Base-by-base conservation (phyloP, 371 early-diverging fungal species). In the Rhizomucor pusillus region DNA sequence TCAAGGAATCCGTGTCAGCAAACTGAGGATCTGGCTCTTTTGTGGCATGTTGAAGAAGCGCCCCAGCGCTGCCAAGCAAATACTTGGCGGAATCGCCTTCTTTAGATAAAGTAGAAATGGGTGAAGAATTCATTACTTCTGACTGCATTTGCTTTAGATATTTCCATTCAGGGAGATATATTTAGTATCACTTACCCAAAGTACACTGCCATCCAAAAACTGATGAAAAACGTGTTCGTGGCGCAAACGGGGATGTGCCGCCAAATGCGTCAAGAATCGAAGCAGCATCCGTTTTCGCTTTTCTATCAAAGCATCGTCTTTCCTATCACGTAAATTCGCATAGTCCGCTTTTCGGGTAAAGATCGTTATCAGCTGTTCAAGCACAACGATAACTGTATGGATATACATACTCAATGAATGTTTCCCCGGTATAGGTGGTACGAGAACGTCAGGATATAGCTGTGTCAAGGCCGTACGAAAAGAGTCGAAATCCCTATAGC, bases 401-500 rank as follows among this genome's bases (percentile, higher is more conserved):
- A 35, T 37, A 54, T 54, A 66, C 65, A 76, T 80, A 81, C 87
- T 71, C 23, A 97, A 65, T 24, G 90, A 80, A 71, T 95, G 95
- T 73, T 97, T 96, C 54, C 92, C 94, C 10, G 98, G 98, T 60
- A 98, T 94, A 37, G 95, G 95, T 16, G 98, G 96, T 16, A 97
- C 84, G 25, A 94, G 79, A 9, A 87, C 59, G 1, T 87, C 85
- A 14, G 95, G 96, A 65, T 95, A 88, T 41, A 91, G 78, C 37
- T 80, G 71, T 25, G 77, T 68, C 48, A 98, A 77, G 13, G 83
- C 72, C 39, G 72, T 84, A 50, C 93, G 79, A 48, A 98, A 73
- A 13, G 90, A 84, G 63, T 95, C 96, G 62, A 98, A 98, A 58
- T 98, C 98, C 39, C 94, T 93, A 69, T 98, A 98, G 37, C 98